Evolutionary conservation across 768 basidiomycete genomes (phyloP).

Genomic region (Mrakia hoshinonis): DNA sequence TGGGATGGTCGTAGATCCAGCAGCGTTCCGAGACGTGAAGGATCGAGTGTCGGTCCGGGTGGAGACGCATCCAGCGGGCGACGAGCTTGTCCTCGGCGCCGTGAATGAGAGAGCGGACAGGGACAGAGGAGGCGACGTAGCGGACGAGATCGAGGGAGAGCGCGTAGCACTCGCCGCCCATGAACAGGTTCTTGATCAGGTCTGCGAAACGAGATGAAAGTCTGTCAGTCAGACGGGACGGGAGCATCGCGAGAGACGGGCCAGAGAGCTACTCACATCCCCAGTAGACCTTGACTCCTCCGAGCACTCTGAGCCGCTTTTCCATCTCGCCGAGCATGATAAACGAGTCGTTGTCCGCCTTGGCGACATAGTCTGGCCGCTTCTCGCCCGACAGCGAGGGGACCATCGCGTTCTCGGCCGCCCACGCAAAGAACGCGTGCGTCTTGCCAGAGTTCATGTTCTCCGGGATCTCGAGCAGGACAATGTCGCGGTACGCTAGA

Average conservation of each 20-base stretch:
- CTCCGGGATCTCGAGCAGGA: conserved; percentile 68
- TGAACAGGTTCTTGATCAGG: conserved; percentile 82
- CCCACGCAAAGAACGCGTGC: conserved; percentile 86
- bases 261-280: conserved; percentile 36
- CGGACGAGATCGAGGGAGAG: conserved; percentile 79
- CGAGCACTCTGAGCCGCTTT: conserved; percentile 68
- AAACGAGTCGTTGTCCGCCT: conserved; percentile 92
- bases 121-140: conserved; percentile 70
- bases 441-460: conserved; percentile 97
- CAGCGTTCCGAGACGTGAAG: conserved; percentile 88
- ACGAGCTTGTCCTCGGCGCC: conserved; percentile 87
- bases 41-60: conserved; percentile 61
- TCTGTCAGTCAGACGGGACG: neutral
- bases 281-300: conserved; percentile 48
- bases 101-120: conserved; percentile 55
- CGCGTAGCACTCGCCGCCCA: conserved; percentile 91
- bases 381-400: conserved; percentile 49
- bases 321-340: conserved; percentile 92
- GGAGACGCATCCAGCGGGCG: conserved; percentile 80
- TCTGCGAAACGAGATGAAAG: conserved; percentile 27
- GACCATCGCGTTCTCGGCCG: conserved; percentile 80
- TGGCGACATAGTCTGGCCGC: conserved; percentile 82
- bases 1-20: conserved; percentile 97
- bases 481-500: conserved; percentile 39
- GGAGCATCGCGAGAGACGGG: no score